Base-by-base conservation (phyloP, 805 yeast genomes). In the Sungouiella thailandica region DNA sequence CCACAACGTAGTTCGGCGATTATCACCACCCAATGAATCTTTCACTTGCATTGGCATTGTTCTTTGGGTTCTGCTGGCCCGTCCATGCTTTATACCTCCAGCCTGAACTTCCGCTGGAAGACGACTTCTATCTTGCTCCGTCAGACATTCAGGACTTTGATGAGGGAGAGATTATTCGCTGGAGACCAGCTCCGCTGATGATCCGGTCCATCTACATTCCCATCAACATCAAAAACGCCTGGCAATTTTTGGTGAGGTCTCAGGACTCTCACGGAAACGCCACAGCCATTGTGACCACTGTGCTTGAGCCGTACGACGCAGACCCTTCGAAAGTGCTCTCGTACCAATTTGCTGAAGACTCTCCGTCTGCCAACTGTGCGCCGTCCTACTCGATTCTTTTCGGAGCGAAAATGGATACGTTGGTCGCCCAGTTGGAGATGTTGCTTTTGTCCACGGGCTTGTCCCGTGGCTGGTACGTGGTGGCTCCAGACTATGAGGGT, bases 401-500 rank as follows among this genome's bases (percentile, higher is more conserved):
- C 16, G 52, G 48, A 13, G 40, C 45, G 4, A 27, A 28, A 17
- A 23, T 34, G 20, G 36, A 43, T 25, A 45, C 51, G n/a, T 14
- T 47, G 4, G 36, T 22, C 9, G 11, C 43, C 4, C 52, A 51
- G 31, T 23, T 39, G 7, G 54, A 52, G 25, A 37, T 47, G 43
- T 23, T 23, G 11, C 25, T 43, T 15, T 29, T 46, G 31, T 32
- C 40, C 22, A 29, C 40, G 1, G 43, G 37, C 5, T 39, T 52
- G 17, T 39, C 48, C 17, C 36, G 52, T 18, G 70, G 69, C 6
- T 63, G 56, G 47, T 55, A 46, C 38, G 62, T 62, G 3, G 52
- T 57, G 1, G 44, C 50, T 5, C 58, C 68, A 1, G 68, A 62
- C 39, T 58, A 60, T 32, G 61, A 62, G 35, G 68, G 69, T 3